These are phyloP conservation scores for Carex myosuroides DNA, from an alignment of 176 grass and related monocot genomes.

Conservation along the genomic window DNA sequence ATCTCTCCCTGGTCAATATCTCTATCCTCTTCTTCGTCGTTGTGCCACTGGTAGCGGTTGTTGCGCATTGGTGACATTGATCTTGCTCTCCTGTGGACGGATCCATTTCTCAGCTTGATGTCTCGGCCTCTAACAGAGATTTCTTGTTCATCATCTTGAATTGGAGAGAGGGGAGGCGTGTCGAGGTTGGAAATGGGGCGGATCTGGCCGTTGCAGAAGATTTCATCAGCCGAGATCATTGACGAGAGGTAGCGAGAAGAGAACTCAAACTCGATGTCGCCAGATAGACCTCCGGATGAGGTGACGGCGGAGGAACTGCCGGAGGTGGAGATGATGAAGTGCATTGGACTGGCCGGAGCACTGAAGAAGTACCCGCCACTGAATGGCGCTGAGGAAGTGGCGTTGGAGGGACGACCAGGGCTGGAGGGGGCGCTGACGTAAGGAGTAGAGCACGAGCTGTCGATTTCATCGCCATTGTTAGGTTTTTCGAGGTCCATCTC, in stretches of 20 bases:
- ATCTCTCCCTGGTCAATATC: not conserved
- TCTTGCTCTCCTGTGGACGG: conserved; percentile 65
- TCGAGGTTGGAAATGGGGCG: conserved; percentile 63
- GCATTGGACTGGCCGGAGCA: conserved; percentile 89
- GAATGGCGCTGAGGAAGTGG: conserved; percentile 4
- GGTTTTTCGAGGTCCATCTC: conserved; percentile 24
- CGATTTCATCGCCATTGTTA: conserved; percentile 39
- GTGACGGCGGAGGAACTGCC: conserved; percentile 13
- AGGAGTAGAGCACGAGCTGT: conserved; percentile 67
- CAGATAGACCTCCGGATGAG: not conserved
- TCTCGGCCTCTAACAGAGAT: conserved; percentile 34
- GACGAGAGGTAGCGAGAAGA: conserved; percentile 36
- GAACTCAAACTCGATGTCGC: conserved; percentile 72
- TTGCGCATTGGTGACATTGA: conserved; percentile 85
- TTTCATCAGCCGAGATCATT: conserved; percentile 93
- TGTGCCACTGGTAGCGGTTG: conserved; percentile 48
- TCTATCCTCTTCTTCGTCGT: conserved; percentile 20
- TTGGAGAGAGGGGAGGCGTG: conserved; percentile 50
- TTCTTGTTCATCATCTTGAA: conserved; percentile 37
- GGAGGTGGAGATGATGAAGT: conserved; percentile 61
- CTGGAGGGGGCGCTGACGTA: conserved; percentile 68
- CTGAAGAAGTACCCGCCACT: conserved; percentile 81
- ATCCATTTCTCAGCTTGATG: conserved; percentile 47
- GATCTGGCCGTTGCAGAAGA: conserved; percentile 97
- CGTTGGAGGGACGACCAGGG: conserved; percentile 33